Evolutionary conservation across 768 basidiomycete genomes (phyloP).

Genomic region (Boletus vinaceobasis): DNA sequence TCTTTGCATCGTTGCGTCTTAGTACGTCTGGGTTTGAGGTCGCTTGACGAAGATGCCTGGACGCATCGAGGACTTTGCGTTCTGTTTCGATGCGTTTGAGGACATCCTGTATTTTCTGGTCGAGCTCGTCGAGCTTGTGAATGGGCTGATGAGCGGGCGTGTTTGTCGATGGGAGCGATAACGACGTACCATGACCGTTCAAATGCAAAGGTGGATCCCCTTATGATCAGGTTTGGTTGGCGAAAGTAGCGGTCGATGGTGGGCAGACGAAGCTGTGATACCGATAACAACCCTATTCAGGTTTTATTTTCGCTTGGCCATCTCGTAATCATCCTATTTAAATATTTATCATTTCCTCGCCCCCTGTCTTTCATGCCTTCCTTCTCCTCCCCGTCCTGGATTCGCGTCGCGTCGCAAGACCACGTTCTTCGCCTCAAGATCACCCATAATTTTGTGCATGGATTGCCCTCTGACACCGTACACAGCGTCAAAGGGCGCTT

Average conservation of each 20-base stretch:
- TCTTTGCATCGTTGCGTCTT: slow-evolving; percentile 76
- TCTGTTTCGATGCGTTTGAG: slow-evolving; percentile 88
- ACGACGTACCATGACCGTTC: slow-evolving; percentile 31
- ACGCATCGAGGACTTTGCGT: slow-evolving; percentile 87
- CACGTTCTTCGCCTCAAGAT: slow-evolving; percentile 45
- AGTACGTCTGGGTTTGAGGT: slow-evolving; percentile 86
- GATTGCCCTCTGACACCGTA: slow-evolving; percentile 28
- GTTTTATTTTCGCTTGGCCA: slow-evolving; percentile 24
- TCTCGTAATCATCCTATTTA: slow-evolving; percentile 19
- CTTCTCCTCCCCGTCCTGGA: slow-evolving; percentile 28
- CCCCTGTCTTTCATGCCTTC: slow-evolving; percentile 28
- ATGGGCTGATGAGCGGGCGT: neutral
- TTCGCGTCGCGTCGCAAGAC: slow-evolving; percentile 44
- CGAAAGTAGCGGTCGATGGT: slow-evolving; percentile 16
- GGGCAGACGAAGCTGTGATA: slow-evolving; percentile 30
- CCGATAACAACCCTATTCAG: slow-evolving; percentile 21
- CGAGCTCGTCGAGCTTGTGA: slow-evolving; percentile 55
- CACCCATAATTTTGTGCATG: slow-evolving; percentile 41
- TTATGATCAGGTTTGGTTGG: slow-evolving; percentile 11
- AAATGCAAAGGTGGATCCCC: slow-evolving; percentile 11
- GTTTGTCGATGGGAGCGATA: slow-evolving; percentile 8
- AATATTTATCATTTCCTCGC: slow-evolving; percentile 6
- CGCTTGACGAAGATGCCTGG: slow-evolving; percentile 72
- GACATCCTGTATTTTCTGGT: slow-evolving; percentile 92
- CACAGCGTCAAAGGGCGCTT: slow-evolving; percentile 33